Conservation (phyloP, 2,329 filamentous ascomycete genomes). For the Trichoderma koningii region DNA sequence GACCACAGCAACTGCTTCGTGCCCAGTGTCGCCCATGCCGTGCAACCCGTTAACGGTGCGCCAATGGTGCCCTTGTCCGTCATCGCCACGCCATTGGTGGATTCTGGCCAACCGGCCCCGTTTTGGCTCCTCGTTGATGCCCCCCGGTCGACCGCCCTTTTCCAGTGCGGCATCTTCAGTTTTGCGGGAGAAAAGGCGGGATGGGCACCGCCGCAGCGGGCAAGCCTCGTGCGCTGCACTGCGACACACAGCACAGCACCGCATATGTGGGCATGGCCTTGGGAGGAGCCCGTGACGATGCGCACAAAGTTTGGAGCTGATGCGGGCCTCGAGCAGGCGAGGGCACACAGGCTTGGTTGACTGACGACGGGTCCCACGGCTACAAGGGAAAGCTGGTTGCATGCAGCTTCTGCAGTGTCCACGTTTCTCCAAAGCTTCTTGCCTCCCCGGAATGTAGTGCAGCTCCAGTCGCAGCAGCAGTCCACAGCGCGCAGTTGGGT, state of each 20-base stretch:
- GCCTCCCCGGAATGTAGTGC: conserved; percentile 24
- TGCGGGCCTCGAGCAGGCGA: conserved; percentile 10
- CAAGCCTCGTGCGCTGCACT: conserved; percentile 25
- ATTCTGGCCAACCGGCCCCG: conserved; percentile 10
- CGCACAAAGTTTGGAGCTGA: conserved; percentile 22
- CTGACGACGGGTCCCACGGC: neutral
- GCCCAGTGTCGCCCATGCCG: conserved; percentile 24
- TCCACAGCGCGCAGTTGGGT: conserved; percentile 4
- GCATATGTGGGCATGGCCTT: conserved; percentile 4
- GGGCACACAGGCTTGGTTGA: neutral
- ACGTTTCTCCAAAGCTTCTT: conserved; percentile 25
- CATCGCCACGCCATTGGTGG: conserved; percentile 22
- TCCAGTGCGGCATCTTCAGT: conserved; percentile 26
- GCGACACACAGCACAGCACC: conserved; percentile 20
- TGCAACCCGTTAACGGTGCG: conserved; percentile 27
- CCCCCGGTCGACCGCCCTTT: conserved; percentile 31
- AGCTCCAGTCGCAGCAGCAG: conserved; percentile 5
- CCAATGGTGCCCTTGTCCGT: conserved; percentile 13
- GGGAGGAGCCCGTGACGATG: conserved; percentile 20
- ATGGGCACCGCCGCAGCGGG: conserved; percentile 25
- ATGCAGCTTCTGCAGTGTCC: conserved; percentile 19
- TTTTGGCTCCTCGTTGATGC: neutral
- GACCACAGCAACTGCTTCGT: conserved; percentile 5
- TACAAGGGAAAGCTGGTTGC: conserved; percentile 17
- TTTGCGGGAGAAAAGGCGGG: conserved; percentile 33